These are phyloP conservation scores for Nannochloris sp. DNA, from an alignment of 139 green algal species.

Conservation along the genomic window DNA sequence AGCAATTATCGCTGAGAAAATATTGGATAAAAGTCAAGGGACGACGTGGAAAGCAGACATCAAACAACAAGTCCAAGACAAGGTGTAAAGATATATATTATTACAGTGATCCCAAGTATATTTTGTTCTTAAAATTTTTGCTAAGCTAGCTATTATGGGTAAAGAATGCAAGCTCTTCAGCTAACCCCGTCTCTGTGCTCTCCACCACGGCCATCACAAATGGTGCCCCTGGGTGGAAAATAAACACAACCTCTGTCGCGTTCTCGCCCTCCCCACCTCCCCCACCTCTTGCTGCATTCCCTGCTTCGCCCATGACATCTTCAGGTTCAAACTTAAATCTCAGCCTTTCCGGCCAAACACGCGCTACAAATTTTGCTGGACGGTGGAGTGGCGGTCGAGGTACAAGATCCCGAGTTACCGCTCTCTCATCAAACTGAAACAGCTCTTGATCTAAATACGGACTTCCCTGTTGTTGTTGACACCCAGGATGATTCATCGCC, in stretches of 20 bases:
- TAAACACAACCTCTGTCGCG: constrained; percentile 19
- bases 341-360: constrained; percentile 15
- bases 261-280: background rate
- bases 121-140: too few relatives aligned
- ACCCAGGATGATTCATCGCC: background rate
- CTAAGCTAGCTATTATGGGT: background rate
- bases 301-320: background rate
- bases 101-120: too few relatives aligned
- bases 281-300: background rate
- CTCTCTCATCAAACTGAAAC: constrained; percentile 6
- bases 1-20: too few relatives aligned
- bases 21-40: too few relatives aligned
- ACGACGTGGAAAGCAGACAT: too few relatives aligned
- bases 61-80: too few relatives aligned
- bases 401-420: background rate
- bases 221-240: constrained; percentile 20
- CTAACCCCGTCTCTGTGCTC: constrained; percentile 10
- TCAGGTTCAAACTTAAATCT: constrained; percentile 20
- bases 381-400: background rate
- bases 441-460: constrained; percentile 21
- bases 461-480: constrained; percentile 15
- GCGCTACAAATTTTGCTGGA: constrained; percentile 24
- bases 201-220: constrained; percentile 24
- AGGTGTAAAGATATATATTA: too few relatives aligned
- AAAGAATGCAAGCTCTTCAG: constrained; percentile 7